phyloP scores from a whole-genome alignment of 768 basidiomycete species.

The Boletus pseudopeckii region DNA sequence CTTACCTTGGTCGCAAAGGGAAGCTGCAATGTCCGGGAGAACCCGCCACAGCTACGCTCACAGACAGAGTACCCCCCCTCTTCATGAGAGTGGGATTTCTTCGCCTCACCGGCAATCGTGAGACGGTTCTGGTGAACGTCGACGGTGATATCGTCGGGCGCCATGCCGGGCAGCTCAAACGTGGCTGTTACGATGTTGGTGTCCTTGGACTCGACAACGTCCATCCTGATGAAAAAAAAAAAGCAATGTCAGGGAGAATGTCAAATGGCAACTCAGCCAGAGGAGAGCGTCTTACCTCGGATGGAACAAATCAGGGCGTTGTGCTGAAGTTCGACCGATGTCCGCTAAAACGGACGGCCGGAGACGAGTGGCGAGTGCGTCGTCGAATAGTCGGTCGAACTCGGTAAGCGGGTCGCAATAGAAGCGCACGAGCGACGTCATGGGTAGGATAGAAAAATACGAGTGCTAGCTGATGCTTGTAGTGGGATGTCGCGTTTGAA shows the following conservation, averaged over 20 bases:
- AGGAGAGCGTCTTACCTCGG: background rate
- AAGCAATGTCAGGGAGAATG: too few species aligned
- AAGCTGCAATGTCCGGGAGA: slow-evolving; percentile 42
- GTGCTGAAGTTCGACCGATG: background rate
- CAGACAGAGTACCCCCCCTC: slow-evolving; percentile 37
- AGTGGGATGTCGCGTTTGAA: background rate
- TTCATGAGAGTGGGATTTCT: slow-evolving; percentile 31
- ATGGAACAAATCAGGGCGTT: background rate
- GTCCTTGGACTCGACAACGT: slow-evolving; percentile 42
- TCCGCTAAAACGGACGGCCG: too few species aligned
- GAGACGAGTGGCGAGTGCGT: background rate
- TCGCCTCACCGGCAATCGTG: slow-evolving; percentile 44
- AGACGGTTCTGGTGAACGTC: slow-evolving; percentile 45
- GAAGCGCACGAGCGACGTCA: background rate
- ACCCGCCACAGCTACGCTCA: slow-evolving; percentile 43
- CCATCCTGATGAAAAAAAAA: slow-evolving; percentile 31
- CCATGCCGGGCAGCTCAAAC: slow-evolving; percentile 53
- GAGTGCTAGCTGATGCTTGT: background rate
- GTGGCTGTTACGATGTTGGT: slow-evolving; percentile 28
- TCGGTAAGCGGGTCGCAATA: background rate
- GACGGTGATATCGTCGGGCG: slow-evolving; percentile 46
- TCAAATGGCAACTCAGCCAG: too few species aligned
- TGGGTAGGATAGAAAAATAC: background rate
- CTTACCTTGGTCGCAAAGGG: slow-evolving; percentile 43
- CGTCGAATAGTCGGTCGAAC: background rate